Evolutionary conservation across 306 rosid species (phyloP).

Genomic region (Arachis hypogaea): DNA sequence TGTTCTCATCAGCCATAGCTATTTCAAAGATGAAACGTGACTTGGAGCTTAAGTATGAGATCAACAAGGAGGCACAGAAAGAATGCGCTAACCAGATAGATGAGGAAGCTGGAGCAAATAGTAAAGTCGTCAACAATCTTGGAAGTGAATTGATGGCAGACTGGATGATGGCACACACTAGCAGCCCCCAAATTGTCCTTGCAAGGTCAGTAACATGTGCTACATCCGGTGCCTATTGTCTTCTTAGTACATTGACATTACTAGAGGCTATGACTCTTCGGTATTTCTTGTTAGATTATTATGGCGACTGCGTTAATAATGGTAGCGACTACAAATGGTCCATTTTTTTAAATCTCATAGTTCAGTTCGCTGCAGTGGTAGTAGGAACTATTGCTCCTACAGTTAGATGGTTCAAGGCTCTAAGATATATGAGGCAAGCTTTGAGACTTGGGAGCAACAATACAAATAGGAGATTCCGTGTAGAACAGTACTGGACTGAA

Average conservation of each 20-base stretch:
- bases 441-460: conserved; percentile 24
- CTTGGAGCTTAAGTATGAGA: conserved; percentile 55
- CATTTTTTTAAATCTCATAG: conserved; percentile 56
- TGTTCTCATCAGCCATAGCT: conserved; percentile 62
- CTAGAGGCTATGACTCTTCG: conserved; percentile 58
- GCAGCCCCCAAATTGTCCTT: conserved; percentile 83
- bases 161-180: conserved; percentile 91
- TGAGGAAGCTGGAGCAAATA: neutral
- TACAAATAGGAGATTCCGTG: conserved; percentile 41
- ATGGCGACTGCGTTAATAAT: conserved; percentile 40
- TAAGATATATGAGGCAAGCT: conserved; percentile 60
- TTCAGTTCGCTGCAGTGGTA: conserved; percentile 65
- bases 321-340: conserved; percentile 80
- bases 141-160: conserved; percentile 51
- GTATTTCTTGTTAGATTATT: conserved; percentile 55
- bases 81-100: conserved; percentile 35
- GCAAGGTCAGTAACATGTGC: conserved; percentile 83
- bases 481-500: conserved; percentile 74
- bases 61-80: conserved; percentile 47
- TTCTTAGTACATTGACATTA: conserved; percentile 60
- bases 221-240: conserved; percentile 83
- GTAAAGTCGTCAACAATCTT: conserved; percentile 32
- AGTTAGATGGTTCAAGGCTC: conserved; percentile 69
- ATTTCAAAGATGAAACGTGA: conserved; percentile 63
- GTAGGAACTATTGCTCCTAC: conserved; percentile 85